Percentiles rank a stretch among this genome's conserved stretches.
These are phyloP conservation scores for Sphaerosporella brunnea DNA, from an alignment of 495 filamentous ascomycete species.

Conservation along the genomic window DNA sequence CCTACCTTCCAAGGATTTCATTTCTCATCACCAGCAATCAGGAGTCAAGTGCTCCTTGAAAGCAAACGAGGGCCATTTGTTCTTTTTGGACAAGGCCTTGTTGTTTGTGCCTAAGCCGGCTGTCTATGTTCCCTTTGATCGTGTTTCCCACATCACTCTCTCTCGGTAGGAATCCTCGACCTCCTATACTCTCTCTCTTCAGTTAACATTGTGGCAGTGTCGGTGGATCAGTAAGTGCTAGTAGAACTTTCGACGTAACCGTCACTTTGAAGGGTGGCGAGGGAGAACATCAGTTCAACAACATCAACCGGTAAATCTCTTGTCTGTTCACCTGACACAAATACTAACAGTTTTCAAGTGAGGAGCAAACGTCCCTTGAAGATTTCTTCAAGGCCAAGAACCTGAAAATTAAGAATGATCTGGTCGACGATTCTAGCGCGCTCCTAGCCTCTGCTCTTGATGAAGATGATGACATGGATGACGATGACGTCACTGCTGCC, in stretches of 20 bases:
- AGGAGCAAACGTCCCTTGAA: constrained; percentile 89
- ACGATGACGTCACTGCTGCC: constrained; percentile 58
- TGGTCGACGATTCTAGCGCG: constrained; percentile 37
- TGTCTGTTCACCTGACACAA: constrained; percentile 2
- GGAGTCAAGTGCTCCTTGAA: constrained; percentile 99
- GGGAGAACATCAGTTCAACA: constrained; percentile 86
- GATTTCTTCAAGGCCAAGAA: constrained; percentile 89
- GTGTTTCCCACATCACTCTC: constrained; percentile 75
- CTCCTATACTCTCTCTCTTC: background rate
- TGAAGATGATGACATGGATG: constrained; percentile 49
- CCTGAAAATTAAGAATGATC: constrained; percentile 94
- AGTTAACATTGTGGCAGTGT: constrained; percentile 35
- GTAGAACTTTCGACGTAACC: constrained; percentile 92
- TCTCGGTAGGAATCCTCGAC: constrained; percentile 34
- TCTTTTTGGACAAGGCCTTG: constrained; percentile 93
- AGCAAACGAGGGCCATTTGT: constrained; percentile 90
- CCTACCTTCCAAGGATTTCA: constrained; percentile 83
- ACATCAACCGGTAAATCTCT: constrained; percentile 71
- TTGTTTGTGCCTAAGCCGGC: constrained; percentile 99
- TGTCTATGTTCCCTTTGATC: constrained; percentile 86
- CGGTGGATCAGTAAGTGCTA: constrained; percentile 78
- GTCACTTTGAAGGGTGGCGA: constrained; percentile 58
- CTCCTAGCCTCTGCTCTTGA: constrained; percentile 27
- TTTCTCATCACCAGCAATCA: constrained; percentile 75
- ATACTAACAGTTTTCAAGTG: constrained; percentile 30